Evolutionary conservation across 106 monocot genomes (phyloP), one percentile per base, ranked within the genome.

Genomic region (Dendrobium nobile): DNA sequence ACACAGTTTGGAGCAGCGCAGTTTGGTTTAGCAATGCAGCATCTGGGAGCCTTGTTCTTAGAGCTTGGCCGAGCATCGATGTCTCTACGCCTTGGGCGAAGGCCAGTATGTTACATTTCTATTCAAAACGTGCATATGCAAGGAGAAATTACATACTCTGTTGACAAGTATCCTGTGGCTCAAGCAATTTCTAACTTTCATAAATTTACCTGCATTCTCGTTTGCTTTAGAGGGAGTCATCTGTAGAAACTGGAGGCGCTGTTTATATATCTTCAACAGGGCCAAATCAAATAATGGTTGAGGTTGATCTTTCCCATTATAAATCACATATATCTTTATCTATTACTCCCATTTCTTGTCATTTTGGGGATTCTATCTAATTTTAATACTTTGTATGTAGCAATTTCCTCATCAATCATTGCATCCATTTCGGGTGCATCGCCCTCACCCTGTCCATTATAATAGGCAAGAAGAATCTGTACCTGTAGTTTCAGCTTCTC

Each of bases 201-300:
- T 43, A 4, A 64, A 26, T 79, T 55, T 10, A 70, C 31, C 9
- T 72, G 72, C 72, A 16, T 26, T 65, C 13, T 72, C 37, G 24
- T 24, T 37, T 82, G 18, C 8, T 88, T 84, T 81, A 94, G 97
- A 84, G 82, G 37, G 89, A 91, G n/a, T 86, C 89, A 77, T 81
- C 81, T 43, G 92, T 97, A 19, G 91, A 92, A 89, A 16, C 94
- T 88, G 97, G 94, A 31, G 92, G 92, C 72, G 85, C 94, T 45
- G 86, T 92, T 75, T 94, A 92, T 82, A 89, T 94, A 74, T 88
- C 91, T 77, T 41, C 89, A 61, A 56, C 82, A 31, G 94, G 97
- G 22, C 94, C 97, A 75, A 94, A 87, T 78, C 92, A 94, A 31
- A 89, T 92, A 67, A 92, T 98, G 94, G 92, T 98, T 85, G 92